Percentiles rank a stretch among this genome's conserved stretches.
Conservation (phyloP, 2,329 filamentous ascomycete genomes). For the Paraphaeosphaeria sporulosa region DNA sequence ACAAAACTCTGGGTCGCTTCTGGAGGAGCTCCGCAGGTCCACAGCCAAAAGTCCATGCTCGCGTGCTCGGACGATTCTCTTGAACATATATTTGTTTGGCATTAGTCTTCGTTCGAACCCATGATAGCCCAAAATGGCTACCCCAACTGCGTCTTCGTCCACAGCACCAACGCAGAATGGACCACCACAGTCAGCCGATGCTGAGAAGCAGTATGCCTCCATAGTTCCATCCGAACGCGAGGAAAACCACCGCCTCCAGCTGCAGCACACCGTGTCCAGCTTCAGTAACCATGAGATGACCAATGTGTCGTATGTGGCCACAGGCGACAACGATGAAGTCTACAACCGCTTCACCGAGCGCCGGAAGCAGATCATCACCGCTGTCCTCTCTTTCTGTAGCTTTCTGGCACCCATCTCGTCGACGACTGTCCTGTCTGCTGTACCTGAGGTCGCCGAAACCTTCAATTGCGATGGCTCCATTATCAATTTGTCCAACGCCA, state of each 20-base stretch:
- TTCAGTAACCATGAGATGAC: conserved; percentile 45
- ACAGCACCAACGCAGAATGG: conserved; percentile 24
- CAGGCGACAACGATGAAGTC: conserved; percentile 56
- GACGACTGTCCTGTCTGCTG: conserved; percentile 75
- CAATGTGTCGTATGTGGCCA: conserved; percentile 34
- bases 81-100: conserved; percentile 1
- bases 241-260: conserved; percentile 28
- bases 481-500: conserved; percentile 76
- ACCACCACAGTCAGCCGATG: conserved; percentile 19
- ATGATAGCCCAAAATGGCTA: conserved; percentile 42
- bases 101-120: conserved; percentile 7
- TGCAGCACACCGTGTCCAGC: conserved; percentile 42
- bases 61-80: too few species aligned
- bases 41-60: not conserved
- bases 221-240: conserved; percentile 28
- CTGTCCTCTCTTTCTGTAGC: conserved; percentile 74
- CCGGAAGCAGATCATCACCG: conserved; percentile 73
- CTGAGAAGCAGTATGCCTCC: conserved; percentile 42
- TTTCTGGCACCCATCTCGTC: conserved; percentile 79
- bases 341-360: conserved; percentile 70
- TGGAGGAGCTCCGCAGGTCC: not conserved
- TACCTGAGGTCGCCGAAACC: conserved; percentile 74
- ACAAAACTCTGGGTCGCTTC: not conserved
- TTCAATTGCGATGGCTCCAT: conserved; percentile 72
- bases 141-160: conserved; percentile 27